These are phyloP conservation scores for Striga hermonthica DNA, from an alignment of 305 asterid genomes.

Conservation along the genomic window DNA sequence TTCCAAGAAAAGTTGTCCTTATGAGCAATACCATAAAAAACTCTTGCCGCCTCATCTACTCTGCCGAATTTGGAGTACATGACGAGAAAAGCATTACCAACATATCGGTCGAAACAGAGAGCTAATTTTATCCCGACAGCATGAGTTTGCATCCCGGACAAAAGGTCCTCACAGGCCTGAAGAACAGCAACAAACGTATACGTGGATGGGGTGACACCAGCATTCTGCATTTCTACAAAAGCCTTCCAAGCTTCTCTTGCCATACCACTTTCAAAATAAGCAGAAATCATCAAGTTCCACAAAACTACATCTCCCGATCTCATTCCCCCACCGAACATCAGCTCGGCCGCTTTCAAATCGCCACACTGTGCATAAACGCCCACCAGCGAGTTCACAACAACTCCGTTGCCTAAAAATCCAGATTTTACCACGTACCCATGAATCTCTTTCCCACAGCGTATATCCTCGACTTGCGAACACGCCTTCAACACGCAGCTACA, in stretches of 20 bases:
- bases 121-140: constrained; percentile 47
- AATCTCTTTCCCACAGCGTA: constrained; percentile 51
- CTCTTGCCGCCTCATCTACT: constrained; percentile 53
- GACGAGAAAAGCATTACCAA: constrained; percentile 66
- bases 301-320: constrained; percentile 53
- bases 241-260: constrained; percentile 44
- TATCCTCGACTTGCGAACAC: constrained; percentile 42
- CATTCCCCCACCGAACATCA: constrained; percentile 46
- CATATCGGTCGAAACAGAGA: constrained; percentile 42
- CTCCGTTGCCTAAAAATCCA: constrained; percentile 45
- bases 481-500: constrained; percentile 61
- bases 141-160: constrained; percentile 54
- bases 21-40: constrained; percentile 44
- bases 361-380: constrained; percentile 56
- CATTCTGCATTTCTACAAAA: constrained; percentile 52
- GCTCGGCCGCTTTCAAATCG: constrained; percentile 42
- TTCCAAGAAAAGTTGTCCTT: constrained; percentile 74
- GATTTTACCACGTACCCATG: constrained; percentile 56
- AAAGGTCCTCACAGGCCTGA: constrained; percentile 57
- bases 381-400: constrained; percentile 60
- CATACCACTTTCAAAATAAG: constrained; percentile 45
- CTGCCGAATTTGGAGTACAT: constrained; percentile 58
- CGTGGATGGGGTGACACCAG: constrained; percentile 49
- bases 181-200: constrained; percentile 79
- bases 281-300: constrained; percentile 80